Base-by-base conservation (phyloP, 2,329 filamentous ascomycete species). In the Aspergillus sp. region DNA sequence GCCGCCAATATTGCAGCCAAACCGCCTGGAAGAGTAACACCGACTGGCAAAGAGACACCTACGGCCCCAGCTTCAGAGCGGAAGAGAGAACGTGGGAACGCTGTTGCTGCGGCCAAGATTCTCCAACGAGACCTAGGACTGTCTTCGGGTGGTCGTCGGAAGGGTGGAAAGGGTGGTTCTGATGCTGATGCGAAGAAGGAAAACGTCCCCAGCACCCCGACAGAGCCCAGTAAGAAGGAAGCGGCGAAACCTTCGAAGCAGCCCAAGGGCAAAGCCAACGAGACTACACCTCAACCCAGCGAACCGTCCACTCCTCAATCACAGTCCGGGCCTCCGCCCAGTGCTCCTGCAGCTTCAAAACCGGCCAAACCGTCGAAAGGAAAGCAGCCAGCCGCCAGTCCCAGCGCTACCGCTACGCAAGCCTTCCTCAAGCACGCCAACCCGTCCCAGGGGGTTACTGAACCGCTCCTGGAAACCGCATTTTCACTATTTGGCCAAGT, bases 401-500 rank as follows among this genome's bases (percentile, higher is more conserved):
- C 60, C 9, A 37, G 56, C n/a, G 46, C 62, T 9, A 62, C 60
- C 9, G 61, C 62, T 12, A 73, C 64, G 4, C 67, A 68, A 51
- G 86, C 83, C 17, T 90, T 90, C 61, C 74, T 90, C 51, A 90
- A 90, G 66, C 85, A 90, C 58, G 86, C 85, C 45, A 95, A 94
- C 63, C 82, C 88, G 9, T 93, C 90, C 0, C 91, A 96, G 63
- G 91, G 91, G 12, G 87, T 96, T 42, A 96, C 89, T 0, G 91
- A 96, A 62, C 73, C 84, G 0, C 70, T 90, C 0, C 80, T 97
- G 1, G 83, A 85, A 58, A 79, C 85, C 56, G 83, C 86, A 1
- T 82, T 97, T 63, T 78, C 83, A 41, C 68, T 72, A 0, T 95
- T 89, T 58, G 91, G 91, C 1, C 67, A 79, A 1, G 80, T 96